phyloP scores from a whole-genome alignment of 2,329 filamentous ascomycete species.

The Leptographium galeiforme region DNA sequence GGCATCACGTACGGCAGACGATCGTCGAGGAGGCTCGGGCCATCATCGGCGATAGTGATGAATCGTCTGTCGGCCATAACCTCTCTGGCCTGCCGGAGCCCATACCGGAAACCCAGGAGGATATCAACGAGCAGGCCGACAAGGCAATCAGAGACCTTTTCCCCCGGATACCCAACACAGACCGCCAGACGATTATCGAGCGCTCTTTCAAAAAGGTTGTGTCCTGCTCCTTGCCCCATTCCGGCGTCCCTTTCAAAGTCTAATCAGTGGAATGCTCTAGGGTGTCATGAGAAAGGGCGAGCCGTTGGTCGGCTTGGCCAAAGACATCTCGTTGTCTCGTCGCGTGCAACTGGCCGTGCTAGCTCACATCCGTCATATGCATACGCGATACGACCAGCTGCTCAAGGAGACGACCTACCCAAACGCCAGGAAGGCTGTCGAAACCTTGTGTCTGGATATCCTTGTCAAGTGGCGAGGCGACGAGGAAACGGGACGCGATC shows the following conservation, averaged over 20 bases:
- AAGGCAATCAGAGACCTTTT: conserved; percentile 50
- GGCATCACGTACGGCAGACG: conserved; percentile 44
- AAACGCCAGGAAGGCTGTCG: conserved; percentile 47
- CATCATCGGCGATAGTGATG: conserved; percentile 14
- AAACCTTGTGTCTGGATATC: conserved; percentile 46
- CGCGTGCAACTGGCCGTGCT: conserved; percentile 52
- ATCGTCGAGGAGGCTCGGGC: conserved; percentile 44
- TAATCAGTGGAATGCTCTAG: conserved; percentile 18
- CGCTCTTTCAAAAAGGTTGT: conserved; percentile 49
- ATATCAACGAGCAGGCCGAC: conserved; percentile 50
- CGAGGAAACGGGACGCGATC: conserved; percentile 54
- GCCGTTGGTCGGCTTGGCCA: conserved; percentile 43
- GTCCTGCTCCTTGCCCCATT: background rate
- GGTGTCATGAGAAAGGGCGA: conserved; percentile 37
- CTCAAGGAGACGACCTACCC: conserved; percentile 43
- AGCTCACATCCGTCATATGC: conserved; percentile 53
- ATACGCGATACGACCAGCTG: conserved; percentile 51
- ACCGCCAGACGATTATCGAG: conserved; percentile 47
- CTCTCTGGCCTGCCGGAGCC: conserved; percentile 33
- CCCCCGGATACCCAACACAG: conserved; percentile 50
- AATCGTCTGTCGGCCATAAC: conserved; percentile 8
- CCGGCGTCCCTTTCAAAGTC: background rate
- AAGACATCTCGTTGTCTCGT: conserved; percentile 42
- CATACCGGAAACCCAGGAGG: conserved; percentile 43
- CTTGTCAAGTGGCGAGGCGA: conserved; percentile 62